Base-by-base conservation (phyloP, 2,329 filamentous ascomycete species). In the Calonectria hongkongensis region DNA sequence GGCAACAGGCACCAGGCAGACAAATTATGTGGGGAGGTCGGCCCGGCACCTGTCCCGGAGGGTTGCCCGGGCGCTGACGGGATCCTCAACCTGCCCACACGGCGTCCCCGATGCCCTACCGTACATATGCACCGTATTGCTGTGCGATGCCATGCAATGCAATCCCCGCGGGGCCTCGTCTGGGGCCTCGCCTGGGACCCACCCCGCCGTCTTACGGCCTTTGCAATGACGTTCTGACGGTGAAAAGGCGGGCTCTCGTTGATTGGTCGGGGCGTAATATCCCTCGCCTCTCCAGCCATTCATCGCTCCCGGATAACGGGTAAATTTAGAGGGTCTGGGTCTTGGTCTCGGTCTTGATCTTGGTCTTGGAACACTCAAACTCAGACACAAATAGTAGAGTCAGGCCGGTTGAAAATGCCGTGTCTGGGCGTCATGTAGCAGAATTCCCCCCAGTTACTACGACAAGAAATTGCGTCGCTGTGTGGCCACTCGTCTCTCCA, bases 1-100 rank as follows among this genome's bases (percentile, higher is more conserved):
- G 65, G 69, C 70, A 72, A 30, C 63, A 56, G 74, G 62, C 66
- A 68, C 25, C 66, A 60, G 33, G 36, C 39, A 50, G 72, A 74
- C 74, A 36, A n/a, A n/a, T 33, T 21, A 27, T 73, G 72, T 73
- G 74, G 75, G 62, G 78, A 63, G 58, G 43, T 77, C 75, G 75
- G 70, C 67, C 66, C 75, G 77, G 77, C 74, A 64, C 68, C 66
- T 76, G 65, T 25, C 60, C 73, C 66, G 50, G 66, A 48, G 64
- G 60, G 47, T 62, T 70, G 54, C 51, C 72, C 62, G 56, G 66
- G 69, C 25, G 69, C 72, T 70, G 66, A 70, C 69, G 70, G 68
- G 60, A 54, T 48, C 62, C 73, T 54, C 62, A 45, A 27, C 33
- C 21, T 60, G 16, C 28, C 74, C 74, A 74, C 74, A 71, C 56